A percentile compares a stretch with the other conserved stretches of the same genome.
Conservation (phyloP, 108 stramenopile genomes). For the Thalassiosira profunda region DNA sequence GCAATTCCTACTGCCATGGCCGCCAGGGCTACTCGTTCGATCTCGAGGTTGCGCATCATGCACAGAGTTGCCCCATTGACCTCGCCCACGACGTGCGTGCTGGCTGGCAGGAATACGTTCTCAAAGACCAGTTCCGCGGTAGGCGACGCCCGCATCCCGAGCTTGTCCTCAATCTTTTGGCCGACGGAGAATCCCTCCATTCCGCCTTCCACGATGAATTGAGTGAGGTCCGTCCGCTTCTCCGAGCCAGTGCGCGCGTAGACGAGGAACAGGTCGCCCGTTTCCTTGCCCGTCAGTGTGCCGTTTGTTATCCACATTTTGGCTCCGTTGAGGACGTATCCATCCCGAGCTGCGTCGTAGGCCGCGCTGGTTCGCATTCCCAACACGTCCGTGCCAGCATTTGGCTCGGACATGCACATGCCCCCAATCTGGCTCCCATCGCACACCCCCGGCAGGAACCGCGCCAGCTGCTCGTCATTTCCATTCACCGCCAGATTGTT, state of each 20-base stretch:
- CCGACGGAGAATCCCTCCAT: constrained; percentile 96
- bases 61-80: constrained; percentile 93
- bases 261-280: constrained; percentile 96
- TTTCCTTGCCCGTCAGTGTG: constrained; percentile 83
- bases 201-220: constrained; percentile 97
- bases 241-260: constrained; percentile 94
- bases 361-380: constrained; percentile 95
- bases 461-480: constrained; percentile 71
- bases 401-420: constrained; percentile 99
- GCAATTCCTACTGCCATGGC: constrained; percentile 98
- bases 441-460: constrained; percentile 85
- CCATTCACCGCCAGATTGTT: constrained; percentile 94
- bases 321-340: constrained; percentile 91
- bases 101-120: constrained; percentile 85
- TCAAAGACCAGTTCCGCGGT: constrained; percentile 99
- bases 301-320: constrained; percentile 99
- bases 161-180: constrained; percentile 97
- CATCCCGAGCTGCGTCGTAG: constrained; percentile 39
- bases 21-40: constrained; percentile 96
- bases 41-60: constrained; percentile 99
- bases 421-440: constrained; percentile 92
- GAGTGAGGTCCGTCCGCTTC: constrained; percentile 70
- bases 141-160: constrained; percentile 90
- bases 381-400: constrained; percentile 97
- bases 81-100: constrained; percentile 88